phyloP scores from a whole-genome alignment of 495 filamentous ascomycete genomes.

The Copromyces sp. region DNA sequence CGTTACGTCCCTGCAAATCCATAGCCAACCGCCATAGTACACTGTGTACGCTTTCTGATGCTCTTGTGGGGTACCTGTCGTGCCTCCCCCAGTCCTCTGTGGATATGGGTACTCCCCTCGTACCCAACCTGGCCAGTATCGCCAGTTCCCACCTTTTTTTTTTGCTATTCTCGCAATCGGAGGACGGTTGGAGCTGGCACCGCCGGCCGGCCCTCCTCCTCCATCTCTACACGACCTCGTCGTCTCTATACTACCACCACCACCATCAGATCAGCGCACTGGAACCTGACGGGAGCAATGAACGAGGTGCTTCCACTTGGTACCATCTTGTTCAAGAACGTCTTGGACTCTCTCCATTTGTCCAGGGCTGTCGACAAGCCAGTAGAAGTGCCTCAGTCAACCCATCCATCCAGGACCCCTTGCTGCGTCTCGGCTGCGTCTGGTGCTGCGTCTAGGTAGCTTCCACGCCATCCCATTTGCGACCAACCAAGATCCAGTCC shows the following conservation, averaged over 20 bases:
- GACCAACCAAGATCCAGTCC: background rate
- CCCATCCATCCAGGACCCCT: background rate
- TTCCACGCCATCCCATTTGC: background rate
- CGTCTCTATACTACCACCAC: background rate
- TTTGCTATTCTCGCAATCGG: background rate
- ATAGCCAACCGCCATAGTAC: background rate
- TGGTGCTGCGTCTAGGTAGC: background rate
- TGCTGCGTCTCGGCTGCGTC: background rate
- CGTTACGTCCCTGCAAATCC: background rate
- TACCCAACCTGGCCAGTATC: background rate
- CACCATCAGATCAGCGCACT: background rate
- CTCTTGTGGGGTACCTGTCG: constrained; percentile 20
- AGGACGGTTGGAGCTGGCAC: background rate
- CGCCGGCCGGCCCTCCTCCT: background rate
- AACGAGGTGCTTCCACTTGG: background rate
- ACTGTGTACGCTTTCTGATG: background rate
- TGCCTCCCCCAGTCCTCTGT: constrained; percentile 8
- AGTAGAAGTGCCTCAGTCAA: background rate
- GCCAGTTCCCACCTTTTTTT: constrained; percentile 1
- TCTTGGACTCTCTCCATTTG: background rate
- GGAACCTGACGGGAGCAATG: background rate
- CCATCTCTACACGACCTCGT: background rate
- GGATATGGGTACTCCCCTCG: constrained; percentile 2
- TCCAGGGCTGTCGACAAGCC: background rate
- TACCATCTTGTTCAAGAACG: background rate